phyloP scores from a whole-genome alignment of 2,329 filamentous ascomycete genomes.

The Purpureocillium takamizusanense region DNA sequence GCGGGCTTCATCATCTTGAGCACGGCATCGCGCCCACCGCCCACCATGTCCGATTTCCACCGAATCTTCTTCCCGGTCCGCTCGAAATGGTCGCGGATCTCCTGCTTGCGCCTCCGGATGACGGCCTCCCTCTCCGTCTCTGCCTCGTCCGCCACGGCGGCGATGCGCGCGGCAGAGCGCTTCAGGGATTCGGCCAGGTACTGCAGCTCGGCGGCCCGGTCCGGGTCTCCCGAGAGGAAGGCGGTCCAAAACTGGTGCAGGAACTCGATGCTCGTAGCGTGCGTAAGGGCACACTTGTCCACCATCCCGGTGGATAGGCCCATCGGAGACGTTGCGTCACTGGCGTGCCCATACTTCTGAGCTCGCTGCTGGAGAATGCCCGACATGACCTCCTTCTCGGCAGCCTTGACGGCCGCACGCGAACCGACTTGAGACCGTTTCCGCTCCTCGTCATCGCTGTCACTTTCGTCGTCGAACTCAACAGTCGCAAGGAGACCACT shows the following conservation, averaged over 20 bases:
- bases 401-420: slow-evolving; percentile 52
- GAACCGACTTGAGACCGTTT: slow-evolving; percentile 57
- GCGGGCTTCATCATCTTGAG: slow-evolving; percentile 69
- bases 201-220: slow-evolving; percentile 70
- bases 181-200: slow-evolving; percentile 76
- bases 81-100: slow-evolving; percentile 62
- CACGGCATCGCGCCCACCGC: slow-evolving; percentile 69
- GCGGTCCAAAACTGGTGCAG: slow-evolving; percentile 95
- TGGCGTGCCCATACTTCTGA: slow-evolving; percentile 44
- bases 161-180: slow-evolving; percentile 68
- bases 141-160: slow-evolving; percentile 70
- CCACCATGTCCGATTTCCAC: slow-evolving; percentile 58
- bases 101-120: slow-evolving; percentile 57
- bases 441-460: slow-evolving; percentile 52
- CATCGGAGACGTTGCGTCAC: slow-evolving; percentile 43
- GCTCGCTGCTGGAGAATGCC: slow-evolving; percentile 54
- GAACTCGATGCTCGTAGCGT: slow-evolving; percentile 91
- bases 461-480: slow-evolving; percentile 61
- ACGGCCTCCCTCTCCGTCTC: slow-evolving; percentile 63
- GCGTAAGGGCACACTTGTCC: slow-evolving; percentile 57
- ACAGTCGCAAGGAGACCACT: slow-evolving; percentile 55
- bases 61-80: slow-evolving; percentile 65
- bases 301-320: slow-evolving; percentile 43
- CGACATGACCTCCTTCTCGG: slow-evolving; percentile 57
- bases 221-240: slow-evolving; percentile 79